A percentile compares a stretch with the other conserved stretches of the same genome.
phyloP scores from a whole-genome alignment of 2,329 filamentous ascomycete genomes.

The Fusarium pilosicola region DNA sequence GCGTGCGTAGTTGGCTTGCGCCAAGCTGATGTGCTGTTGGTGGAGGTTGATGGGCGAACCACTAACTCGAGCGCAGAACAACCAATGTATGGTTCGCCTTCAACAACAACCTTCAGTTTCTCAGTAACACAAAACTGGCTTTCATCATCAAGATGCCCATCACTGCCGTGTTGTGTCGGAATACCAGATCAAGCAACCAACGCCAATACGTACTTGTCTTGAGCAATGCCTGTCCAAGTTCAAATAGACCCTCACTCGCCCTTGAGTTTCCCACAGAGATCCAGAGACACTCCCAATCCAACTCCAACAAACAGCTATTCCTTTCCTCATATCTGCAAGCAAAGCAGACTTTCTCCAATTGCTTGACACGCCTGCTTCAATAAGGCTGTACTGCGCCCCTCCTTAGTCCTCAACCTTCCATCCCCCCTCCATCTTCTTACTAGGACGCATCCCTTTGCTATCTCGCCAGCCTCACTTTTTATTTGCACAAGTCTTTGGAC shows the following conservation, averaged over 20 bases:
- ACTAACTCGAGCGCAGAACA: neutral
- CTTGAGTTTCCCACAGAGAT: neutral
- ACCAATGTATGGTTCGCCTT: constrained; percentile 1
- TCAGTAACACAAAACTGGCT: constrained; percentile 10
- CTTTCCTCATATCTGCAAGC: neutral
- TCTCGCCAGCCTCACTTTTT: constrained; percentile 38
- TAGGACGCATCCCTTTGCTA: constrained; percentile 24
- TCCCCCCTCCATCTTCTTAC: constrained; percentile 28
- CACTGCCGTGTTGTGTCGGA: neutral
- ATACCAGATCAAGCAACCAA: neutral
- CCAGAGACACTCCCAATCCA: constrained; percentile 1
- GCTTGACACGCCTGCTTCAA: constrained; percentile 1
- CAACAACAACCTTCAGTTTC: constrained; percentile 6
- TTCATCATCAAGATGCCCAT: neutral
- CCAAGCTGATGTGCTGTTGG: neutral
- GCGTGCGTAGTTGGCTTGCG: constrained; percentile 8
- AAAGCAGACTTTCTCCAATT: neutral
- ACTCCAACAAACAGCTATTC: neutral
- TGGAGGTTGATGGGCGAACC: constrained; percentile 25
- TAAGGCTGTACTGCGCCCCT: constrained; percentile 16
- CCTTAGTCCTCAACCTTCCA: constrained; percentile 8
- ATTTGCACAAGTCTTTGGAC: neutral
- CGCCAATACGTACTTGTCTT: neutral
- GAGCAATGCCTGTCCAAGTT: neutral
- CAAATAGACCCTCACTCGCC: constrained; percentile 28